Percentiles rank a stretch among this genome's conserved stretches.
These are phyloP conservation scores for Elaeis oleifera DNA, from an alignment of 202 grass and related monocot species.

Conservation along the genomic window DNA sequence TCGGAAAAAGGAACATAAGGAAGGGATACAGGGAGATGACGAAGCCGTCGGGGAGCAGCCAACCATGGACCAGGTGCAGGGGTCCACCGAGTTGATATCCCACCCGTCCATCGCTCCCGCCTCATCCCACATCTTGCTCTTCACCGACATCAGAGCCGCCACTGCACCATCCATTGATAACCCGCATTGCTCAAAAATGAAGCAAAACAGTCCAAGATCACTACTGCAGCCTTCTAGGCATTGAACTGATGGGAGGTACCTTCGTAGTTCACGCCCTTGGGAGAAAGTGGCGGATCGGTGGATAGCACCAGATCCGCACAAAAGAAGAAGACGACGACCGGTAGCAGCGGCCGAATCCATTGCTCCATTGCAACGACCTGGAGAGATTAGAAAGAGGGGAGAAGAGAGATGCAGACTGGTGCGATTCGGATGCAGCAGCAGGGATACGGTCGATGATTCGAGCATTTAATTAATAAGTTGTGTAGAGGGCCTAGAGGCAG, in stretches of 20 bases:
- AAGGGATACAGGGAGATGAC: constrained; percentile 69
- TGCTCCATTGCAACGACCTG: too few species aligned
- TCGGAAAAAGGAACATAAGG: not conserved
- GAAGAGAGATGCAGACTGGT: constrained; percentile 14
- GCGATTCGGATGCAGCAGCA: not conserved
- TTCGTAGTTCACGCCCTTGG: constrained; percentile 91
- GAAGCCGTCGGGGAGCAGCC: constrained; percentile 78
- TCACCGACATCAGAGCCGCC: constrained; percentile 89
- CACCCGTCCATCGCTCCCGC: constrained; percentile 56
- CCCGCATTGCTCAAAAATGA: not conserved
- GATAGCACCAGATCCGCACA: constrained; percentile 15
- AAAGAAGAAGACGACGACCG: constrained; percentile 9
- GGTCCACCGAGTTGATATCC: constrained; percentile 98
- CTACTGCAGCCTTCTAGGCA: not conserved
- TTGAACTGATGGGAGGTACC: constrained; percentile 18
- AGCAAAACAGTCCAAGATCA: not conserved
- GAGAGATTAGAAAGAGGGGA: constrained; percentile 2
- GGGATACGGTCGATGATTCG: not conserved
- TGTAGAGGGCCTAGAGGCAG: constrained; percentile 12
- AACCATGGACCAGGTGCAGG: constrained; percentile 98
- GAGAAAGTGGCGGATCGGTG: constrained; percentile 67
- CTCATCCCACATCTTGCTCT: constrained; percentile 82
- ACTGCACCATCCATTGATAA: constrained; percentile 34
- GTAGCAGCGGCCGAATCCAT: too few species aligned
- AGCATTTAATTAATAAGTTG: constrained; percentile 9